Conservation (phyloP, 2,329 filamentous ascomycete species). For the Lasiodiplodia hormozganensis region DNA sequence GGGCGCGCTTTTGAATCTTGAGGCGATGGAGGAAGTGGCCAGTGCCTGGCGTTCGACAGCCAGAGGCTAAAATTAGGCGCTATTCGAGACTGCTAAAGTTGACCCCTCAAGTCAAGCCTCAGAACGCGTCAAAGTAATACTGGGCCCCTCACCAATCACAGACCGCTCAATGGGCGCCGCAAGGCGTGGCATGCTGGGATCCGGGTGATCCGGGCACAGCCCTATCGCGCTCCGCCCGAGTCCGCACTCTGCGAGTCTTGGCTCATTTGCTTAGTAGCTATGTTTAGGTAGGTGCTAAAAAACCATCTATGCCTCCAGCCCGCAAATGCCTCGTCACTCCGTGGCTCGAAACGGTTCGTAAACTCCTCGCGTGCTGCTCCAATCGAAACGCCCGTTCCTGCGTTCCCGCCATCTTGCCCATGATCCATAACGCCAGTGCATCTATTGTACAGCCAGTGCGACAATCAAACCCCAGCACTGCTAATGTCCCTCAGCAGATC, state of each 20-base stretch:
- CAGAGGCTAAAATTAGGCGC: conserved; percentile 20
- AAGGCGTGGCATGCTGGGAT: not conserved
- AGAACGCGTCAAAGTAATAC: conserved; percentile 9
- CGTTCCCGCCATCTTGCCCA: conserved; percentile 8
- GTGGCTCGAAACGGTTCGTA: not conserved
- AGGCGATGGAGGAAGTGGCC: not conserved
- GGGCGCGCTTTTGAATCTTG: not conserved
- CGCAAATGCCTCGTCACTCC: not conserved
- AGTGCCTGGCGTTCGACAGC: not conserved
- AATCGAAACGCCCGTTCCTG: conserved; percentile 17
- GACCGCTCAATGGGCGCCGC: not conserved
- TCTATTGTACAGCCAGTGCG: conserved; percentile 25
- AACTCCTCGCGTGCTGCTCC: conserved; percentile 12
- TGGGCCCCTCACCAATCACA: conserved; percentile 11
- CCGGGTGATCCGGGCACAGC: conserved; percentile 21
- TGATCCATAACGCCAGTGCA: conserved; percentile 13
- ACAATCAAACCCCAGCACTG: conserved; percentile 12
- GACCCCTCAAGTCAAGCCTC: conserved; percentile 5
- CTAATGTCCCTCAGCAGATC: conserved; percentile 42
- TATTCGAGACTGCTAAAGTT: conserved; percentile 16
- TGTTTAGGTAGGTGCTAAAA: conserved; percentile 18
- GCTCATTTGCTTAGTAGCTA: conserved; percentile 14
- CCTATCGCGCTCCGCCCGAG: conserved; percentile 2
- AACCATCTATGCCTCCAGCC: not conserved
- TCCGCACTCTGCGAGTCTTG: conserved; percentile 1